Percentiles rank a stretch among this genome's conserved stretches.
These are phyloP conservation scores for Silene latifolia DNA, from an alignment of 148 eudicot species.

Conservation along the genomic window DNA sequence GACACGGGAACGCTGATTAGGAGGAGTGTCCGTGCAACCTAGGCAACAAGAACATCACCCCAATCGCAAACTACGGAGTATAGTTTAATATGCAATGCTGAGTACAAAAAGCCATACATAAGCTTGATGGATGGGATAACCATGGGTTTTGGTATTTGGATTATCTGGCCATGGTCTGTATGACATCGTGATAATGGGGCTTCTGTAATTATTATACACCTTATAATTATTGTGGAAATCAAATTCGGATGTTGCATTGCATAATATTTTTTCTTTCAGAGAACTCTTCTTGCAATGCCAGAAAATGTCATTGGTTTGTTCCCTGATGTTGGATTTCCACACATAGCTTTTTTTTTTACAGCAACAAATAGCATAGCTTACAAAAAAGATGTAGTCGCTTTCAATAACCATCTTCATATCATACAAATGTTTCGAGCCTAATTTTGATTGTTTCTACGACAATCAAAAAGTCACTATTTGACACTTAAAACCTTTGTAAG, in stretches of 20 bases:
- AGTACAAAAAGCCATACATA: conserved; percentile 85
- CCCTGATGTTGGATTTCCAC: conserved; percentile 96
- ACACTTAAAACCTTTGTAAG: too few relatives aligned
- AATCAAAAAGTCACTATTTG: too few relatives aligned
- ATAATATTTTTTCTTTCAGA: conserved; percentile 44
- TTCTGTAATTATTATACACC: not conserved
- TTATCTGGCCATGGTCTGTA: conserved; percentile 92
- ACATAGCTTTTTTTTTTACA: too few relatives aligned
- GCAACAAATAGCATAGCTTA: too few relatives aligned
- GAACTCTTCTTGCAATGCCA: conserved; percentile 95
- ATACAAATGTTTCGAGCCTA: too few relatives aligned
- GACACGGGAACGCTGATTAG: too few relatives aligned
- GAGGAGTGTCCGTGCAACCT: too few relatives aligned
- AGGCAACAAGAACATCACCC: too few relatives aligned
- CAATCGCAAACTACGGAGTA: too few relatives aligned
- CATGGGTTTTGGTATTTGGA: conserved; percentile 98
- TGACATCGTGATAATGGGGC: conserved; percentile 56
- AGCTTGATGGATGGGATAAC: conserved; percentile 96
- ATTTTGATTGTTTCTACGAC: too few relatives aligned
- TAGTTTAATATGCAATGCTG: conserved; percentile 75
- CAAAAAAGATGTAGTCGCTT: too few relatives aligned
- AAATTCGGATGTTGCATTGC: conserved; percentile 5
- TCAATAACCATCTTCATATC: too few relatives aligned
- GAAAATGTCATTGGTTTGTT: conserved; percentile 95
- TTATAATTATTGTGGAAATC: conserved; percentile 4